phyloP scores from a whole-genome alignment of 805 yeast genomes.

The Candida golubevii region DNA sequence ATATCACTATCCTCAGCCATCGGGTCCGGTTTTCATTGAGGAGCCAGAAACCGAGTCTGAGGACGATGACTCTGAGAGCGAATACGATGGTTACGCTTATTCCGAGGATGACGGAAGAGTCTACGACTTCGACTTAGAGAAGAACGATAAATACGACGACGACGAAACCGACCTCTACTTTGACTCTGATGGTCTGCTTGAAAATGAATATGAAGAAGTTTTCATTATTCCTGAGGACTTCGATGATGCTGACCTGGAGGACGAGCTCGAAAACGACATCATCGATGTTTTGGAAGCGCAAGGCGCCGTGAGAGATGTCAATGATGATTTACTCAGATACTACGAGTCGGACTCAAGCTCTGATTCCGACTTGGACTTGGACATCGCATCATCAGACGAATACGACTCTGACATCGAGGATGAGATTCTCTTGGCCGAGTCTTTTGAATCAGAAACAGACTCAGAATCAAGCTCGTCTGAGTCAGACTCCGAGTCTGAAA shows the following conservation, averaged over 20 bases:
- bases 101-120: constrained; percentile 20
- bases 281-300: constrained; percentile 28
- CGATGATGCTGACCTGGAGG: constrained; percentile 36
- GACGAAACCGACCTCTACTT: constrained; percentile 16
- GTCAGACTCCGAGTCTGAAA: constrained; percentile 10
- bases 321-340: constrained; percentile 23
- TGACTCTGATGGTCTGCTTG: constrained; percentile 20
- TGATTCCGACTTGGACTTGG: constrained; percentile 2
- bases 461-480: constrained; percentile 15
- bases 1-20: constrained; percentile 33
- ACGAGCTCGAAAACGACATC: constrained; percentile 34
- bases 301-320: constrained; percentile 20
- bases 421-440: constrained; percentile 8
- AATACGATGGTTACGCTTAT: constrained; percentile 17
- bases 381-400: constrained; percentile 4
- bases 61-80: constrained; percentile 20
- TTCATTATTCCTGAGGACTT: constrained; percentile 22
- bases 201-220: constrained; percentile 16
- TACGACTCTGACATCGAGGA: constrained; percentile 16
- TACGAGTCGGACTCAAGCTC: constrained; percentile 20
- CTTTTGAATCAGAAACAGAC: constrained; percentile 7
- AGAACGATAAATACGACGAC: constrained; percentile 12
- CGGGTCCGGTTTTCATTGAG: constrained; percentile 35
- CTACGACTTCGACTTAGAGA: constrained; percentile 28
- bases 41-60: constrained; percentile 40